These are phyloP conservation scores for Sonneratia caseolaris DNA, from an alignment of 345 rosid species.

Conservation along the genomic window DNA sequence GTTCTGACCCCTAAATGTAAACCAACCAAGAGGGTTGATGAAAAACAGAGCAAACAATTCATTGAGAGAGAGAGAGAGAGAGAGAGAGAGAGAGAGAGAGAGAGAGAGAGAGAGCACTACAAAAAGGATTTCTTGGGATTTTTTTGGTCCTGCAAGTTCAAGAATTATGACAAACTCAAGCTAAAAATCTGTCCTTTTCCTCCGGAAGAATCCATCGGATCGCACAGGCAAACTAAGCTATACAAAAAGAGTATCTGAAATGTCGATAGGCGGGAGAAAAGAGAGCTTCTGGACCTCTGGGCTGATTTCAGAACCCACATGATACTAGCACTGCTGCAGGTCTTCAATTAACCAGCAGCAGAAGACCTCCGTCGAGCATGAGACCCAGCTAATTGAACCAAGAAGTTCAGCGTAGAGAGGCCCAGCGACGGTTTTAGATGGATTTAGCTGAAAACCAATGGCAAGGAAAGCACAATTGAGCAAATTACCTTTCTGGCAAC, in stretches of 20 bases:
- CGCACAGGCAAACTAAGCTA: neutral
- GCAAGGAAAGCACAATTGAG: neutral
- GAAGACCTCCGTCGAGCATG: neutral
- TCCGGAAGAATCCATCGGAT: neutral
- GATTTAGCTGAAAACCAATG: neutral
- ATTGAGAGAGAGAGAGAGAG: too few species aligned
- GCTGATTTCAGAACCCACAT: neutral
- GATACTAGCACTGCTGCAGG: neutral
- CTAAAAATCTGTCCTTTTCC: neutral
- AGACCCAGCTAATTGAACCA: neutral
- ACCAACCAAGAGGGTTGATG: neutral
- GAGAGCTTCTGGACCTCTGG: neutral
- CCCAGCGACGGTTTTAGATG: neutral
- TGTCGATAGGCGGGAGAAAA: neutral
- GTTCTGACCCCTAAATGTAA: neutral
- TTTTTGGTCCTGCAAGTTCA: neutral
- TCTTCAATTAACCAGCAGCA: neutral
- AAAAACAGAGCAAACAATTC: neutral
- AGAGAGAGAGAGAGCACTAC: too few species aligned
- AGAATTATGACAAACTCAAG: neutral
- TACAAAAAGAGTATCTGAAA: neutral
- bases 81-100: too few species aligned
- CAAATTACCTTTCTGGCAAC: neutral
- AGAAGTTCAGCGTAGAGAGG: neutral
- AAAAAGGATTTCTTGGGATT: neutral